These are phyloP conservation scores for Taiozyma sp. DNA, from an alignment of 1,139 yeast genomes.

Conservation along the genomic window DNA sequence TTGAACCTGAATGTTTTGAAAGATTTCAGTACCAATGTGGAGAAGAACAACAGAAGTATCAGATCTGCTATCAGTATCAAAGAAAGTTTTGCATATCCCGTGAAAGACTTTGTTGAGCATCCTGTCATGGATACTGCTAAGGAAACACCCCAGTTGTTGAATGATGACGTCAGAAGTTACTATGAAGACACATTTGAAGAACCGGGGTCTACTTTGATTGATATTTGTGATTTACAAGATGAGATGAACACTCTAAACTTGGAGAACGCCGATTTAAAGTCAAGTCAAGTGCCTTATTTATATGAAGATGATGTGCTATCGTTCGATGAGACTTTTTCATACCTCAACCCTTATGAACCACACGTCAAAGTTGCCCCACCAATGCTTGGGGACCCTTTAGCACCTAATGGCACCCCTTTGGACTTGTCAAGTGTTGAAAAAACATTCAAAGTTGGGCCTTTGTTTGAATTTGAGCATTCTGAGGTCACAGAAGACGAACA, in stretches of 20 bases:
- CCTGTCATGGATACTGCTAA: background rate
- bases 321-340: conserved; percentile 5
- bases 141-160: background rate
- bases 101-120: background rate
- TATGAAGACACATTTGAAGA: background rate
- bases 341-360: conserved; percentile 12
- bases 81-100: background rate
- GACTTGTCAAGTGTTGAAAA: conserved; percentile 15
- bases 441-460: conserved; percentile 9
- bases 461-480: conserved; percentile 5
- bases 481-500: conserved; percentile 12
- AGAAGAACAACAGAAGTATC: background rate
- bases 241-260: background rate
- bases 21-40: background rate
- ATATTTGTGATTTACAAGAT: background rate
- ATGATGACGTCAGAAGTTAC: background rate
- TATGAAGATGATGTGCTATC: background rate
- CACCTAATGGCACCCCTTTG: conserved; percentile 15
- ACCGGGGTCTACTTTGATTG: background rate
- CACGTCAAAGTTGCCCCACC: conserved; percentile 18
- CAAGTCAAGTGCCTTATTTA: background rate
- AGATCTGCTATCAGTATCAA: background rate
- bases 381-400: conserved; percentile 15
- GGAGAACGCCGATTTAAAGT: background rate
- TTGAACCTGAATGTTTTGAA: background rate